Percentiles rank a stretch among this genome's conserved stretches.
phyloP scores from a whole-genome alignment of 805 yeast species.

The Brettanomyces nanus region DNA sequence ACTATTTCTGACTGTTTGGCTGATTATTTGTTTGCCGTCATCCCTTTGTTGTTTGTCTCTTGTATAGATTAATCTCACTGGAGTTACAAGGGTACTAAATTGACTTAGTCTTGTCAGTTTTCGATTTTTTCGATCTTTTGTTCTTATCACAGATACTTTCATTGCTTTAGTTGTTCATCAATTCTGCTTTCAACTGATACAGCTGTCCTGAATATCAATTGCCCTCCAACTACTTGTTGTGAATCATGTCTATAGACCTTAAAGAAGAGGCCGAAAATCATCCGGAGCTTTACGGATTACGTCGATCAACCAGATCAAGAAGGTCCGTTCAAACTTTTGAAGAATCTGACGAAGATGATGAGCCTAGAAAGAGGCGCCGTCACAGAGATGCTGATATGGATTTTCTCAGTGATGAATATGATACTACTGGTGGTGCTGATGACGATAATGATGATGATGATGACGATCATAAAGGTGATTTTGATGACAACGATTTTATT shows the following conservation, averaged over 20 bases:
- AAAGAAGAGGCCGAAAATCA: constrained; percentile 46
- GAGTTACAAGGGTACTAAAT: too few relatives aligned
- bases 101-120: too few relatives aligned
- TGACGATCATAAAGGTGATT: constrained; percentile 21
- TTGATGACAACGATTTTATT: constrained; percentile 22
- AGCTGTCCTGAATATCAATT: too few relatives aligned
- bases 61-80: too few relatives aligned
- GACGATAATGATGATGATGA: constrained; percentile 24
- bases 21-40: too few relatives aligned
- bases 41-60: too few relatives aligned
- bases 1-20: too few relatives aligned
- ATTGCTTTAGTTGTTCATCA: too few relatives aligned
- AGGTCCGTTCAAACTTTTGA: constrained; percentile 27
- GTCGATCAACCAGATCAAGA: constrained; percentile 65
- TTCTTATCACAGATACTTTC: too few relatives aligned
- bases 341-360: constrained; percentile 21
- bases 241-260: constrained; percentile 12
- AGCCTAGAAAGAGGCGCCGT: constrained; percentile 13
- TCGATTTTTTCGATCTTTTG: too few relatives aligned
- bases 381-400: constrained; percentile 16
- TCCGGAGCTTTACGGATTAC: constrained; percentile 78
- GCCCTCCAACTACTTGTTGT: too few relatives aligned
- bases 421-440: constrained; percentile 23
- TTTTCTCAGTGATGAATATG: constrained; percentile 15
- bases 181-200: too few relatives aligned